phyloP scores from a whole-genome alignment of 768 basidiomycete genomes.

The Termitomyces sp. region DNA sequence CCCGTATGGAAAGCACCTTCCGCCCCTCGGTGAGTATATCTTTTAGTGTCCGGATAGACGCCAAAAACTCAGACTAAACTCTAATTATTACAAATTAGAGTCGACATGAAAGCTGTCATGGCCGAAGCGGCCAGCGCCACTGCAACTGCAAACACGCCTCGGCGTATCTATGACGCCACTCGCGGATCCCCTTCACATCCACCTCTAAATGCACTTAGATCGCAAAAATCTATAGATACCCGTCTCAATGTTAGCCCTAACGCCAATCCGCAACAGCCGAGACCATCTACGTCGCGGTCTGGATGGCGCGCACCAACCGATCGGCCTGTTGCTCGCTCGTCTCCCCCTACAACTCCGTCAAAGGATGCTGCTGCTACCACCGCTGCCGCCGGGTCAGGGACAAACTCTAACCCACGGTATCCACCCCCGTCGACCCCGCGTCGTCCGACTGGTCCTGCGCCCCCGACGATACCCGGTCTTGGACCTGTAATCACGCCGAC shows the following conservation, averaged over 20 bases:
- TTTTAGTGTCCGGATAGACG: neutral
- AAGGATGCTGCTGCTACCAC: neutral
- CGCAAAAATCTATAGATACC: conserved; percentile 1
- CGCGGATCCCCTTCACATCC: neutral
- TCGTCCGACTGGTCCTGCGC: conserved; percentile 13
- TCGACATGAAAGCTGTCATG: conserved; percentile 84
- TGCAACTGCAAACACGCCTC: neutral
- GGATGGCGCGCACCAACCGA: conserved; percentile 6
- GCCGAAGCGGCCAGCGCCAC: conserved; percentile 46
- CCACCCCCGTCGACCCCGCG: conserved; percentile 14
- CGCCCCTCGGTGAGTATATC: conserved; percentile 41
- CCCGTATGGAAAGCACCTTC: conserved; percentile 46
- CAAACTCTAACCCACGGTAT: conserved; percentile 11
- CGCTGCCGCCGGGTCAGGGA: neutral
- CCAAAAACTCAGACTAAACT: conserved; percentile 1
- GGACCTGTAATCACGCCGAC: conserved; percentile 65
- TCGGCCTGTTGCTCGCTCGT: conserved; percentile 2
- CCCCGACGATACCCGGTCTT: conserved; percentile 27
- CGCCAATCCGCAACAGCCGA: neutral
- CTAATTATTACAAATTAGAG: conserved; percentile 30
- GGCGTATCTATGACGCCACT: conserved; percentile 2
- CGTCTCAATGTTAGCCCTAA: neutral
- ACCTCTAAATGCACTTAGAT: neutral
- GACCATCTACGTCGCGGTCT: conserved; percentile 3
- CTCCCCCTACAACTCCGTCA: conserved; percentile 6